Conservation (phyloP, 306 rosid species). For the Acacia confusa region DNA sequence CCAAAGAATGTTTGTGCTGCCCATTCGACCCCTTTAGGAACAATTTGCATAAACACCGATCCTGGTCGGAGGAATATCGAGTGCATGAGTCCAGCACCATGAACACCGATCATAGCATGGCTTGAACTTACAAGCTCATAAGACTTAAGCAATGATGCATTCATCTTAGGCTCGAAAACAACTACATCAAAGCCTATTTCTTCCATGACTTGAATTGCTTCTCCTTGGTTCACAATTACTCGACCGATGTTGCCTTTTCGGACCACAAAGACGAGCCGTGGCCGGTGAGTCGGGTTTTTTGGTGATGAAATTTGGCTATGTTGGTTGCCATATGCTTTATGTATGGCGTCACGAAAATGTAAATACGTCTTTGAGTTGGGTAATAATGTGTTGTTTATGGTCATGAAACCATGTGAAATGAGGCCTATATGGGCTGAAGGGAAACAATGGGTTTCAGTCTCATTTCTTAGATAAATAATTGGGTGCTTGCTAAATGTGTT, state of each 20-base stretch:
- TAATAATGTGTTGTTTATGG: slow-evolving; percentile 29
- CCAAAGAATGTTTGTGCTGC: slow-evolving; percentile 30
- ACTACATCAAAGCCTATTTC: slow-evolving; percentile 39
- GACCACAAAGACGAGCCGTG: slow-evolving; percentile 3
- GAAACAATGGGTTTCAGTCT: slow-evolving; percentile 45
- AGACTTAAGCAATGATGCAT: slow-evolving; percentile 10
- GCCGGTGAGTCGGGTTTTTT: not conserved
- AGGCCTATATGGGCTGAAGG: slow-evolving; percentile 42
- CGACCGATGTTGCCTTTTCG: slow-evolving; percentile 19
- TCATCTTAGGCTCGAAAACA: slow-evolving; percentile 27
- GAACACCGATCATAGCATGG: slow-evolving; percentile 43
- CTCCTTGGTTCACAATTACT: slow-evolving; percentile 22
- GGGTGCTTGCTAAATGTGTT: slow-evolving; percentile 29
- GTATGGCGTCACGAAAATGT: slow-evolving; percentile 35
- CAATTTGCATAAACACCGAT: slow-evolving; percentile 40
- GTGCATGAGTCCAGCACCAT: slow-evolving; percentile 39
- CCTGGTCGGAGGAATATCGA: slow-evolving; percentile 35
- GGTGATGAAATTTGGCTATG: not conserved
- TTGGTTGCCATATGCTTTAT: slow-evolving; percentile 23
- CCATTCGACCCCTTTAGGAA: slow-evolving; percentile 41
- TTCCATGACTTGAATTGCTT: slow-evolving; percentile 1
- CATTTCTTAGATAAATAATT: slow-evolving; percentile 39
- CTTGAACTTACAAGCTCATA: slow-evolving; percentile 35
- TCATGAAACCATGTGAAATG: slow-evolving; percentile 42
- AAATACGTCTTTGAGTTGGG: slow-evolving; percentile 21